A percentile compares a stretch with the other conserved stretches of the same genome.
These are phyloP conservation scores for Teunomyces barrocoloradensis DNA, from an alignment of 805 yeast genomes.

Conservation along the genomic window DNA sequence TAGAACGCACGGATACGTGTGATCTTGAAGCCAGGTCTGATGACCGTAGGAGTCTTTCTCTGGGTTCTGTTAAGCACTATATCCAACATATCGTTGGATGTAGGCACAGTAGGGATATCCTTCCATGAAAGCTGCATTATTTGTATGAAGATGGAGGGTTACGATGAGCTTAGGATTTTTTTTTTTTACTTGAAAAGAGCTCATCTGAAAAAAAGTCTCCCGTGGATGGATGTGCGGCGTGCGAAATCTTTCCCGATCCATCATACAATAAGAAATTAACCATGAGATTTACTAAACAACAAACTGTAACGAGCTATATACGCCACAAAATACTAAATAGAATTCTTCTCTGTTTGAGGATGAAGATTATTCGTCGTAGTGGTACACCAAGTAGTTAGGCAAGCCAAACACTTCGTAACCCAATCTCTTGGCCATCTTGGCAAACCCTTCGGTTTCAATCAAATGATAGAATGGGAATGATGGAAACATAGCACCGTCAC, in stretches of 20 bases:
- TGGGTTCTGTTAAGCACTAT: slow-evolving; percentile 96
- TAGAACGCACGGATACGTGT: slow-evolving; percentile 95
- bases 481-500: slow-evolving; percentile 99
- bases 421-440: slow-evolving; percentile 93
- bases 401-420: slow-evolving; percentile 90
- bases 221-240: slow-evolving; percentile 9
- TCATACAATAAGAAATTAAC: neutral
- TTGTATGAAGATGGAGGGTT: neutral
- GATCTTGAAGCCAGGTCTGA: slow-evolving; percentile 93
- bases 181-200: neutral
- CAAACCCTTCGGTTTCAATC: slow-evolving; percentile 97
- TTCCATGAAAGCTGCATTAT: slow-evolving; percentile 96
- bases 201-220: slow-evolving; percentile 9
- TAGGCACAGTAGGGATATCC: slow-evolving; percentile 94
- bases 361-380: slow-evolving; percentile 64
- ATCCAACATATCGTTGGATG: slow-evolving; percentile 89
- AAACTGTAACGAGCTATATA: neutral
- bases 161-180: slow-evolving; percentile 1
- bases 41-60: slow-evolving; percentile 98
- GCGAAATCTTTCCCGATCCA: slow-evolving; percentile 8
- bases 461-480: slow-evolving; percentile 95
- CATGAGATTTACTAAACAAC: neutral
- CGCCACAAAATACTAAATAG: neutral
- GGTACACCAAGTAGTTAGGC: slow-evolving; percentile 92
- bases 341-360: too few species aligned